A percentile compares a stretch with the other conserved stretches of the same genome.
phyloP scores from a whole-genome alignment of 805 yeast species.

The Candida suzukii region DNA sequence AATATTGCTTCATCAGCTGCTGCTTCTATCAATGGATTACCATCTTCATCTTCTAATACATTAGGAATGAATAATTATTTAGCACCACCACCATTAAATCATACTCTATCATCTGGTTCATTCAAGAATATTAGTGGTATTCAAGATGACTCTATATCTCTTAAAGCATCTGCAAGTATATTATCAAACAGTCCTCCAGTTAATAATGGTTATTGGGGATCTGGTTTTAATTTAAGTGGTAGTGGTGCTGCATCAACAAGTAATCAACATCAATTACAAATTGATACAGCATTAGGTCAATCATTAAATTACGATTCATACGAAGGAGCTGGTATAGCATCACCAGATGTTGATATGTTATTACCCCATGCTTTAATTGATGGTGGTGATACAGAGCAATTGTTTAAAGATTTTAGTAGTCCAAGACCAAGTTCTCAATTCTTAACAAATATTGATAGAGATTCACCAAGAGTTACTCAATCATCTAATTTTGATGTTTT shows the following conservation, averaged over 20 bases:
- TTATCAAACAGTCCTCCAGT: background rate
- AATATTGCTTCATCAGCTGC: constrained; percentile 28
- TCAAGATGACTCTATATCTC: background rate
- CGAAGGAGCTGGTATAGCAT: background rate
- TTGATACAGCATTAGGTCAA: constrained; percentile 1
- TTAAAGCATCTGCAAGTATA: background rate
- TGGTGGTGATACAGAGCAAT: constrained; percentile 13
- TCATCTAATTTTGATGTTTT: constrained; percentile 10
- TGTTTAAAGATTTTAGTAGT: background rate
- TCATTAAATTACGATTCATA: background rate
- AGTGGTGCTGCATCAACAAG: too few species aligned
- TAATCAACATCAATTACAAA: background rate
- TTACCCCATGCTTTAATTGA: constrained; percentile 24
- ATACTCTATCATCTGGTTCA: constrained; percentile 2
- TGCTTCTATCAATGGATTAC: constrained; percentile 12
- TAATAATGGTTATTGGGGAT: background rate
- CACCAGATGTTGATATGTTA: constrained; percentile 17
- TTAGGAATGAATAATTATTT: constrained; percentile 14
- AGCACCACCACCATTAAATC: background rate
- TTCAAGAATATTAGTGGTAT: constrained; percentile 1
- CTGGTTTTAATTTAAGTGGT: background rate
- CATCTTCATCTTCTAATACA: constrained; percentile 8
- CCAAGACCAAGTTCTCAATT: background rate
- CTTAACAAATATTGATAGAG: constrained; percentile 2
- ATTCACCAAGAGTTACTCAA: constrained; percentile 11